A percentile compares a stretch with the other conserved stretches of the same genome.
Conservation (phyloP, 1,284 basidiomycete species). For the Cryptococcus sp. region DNA sequence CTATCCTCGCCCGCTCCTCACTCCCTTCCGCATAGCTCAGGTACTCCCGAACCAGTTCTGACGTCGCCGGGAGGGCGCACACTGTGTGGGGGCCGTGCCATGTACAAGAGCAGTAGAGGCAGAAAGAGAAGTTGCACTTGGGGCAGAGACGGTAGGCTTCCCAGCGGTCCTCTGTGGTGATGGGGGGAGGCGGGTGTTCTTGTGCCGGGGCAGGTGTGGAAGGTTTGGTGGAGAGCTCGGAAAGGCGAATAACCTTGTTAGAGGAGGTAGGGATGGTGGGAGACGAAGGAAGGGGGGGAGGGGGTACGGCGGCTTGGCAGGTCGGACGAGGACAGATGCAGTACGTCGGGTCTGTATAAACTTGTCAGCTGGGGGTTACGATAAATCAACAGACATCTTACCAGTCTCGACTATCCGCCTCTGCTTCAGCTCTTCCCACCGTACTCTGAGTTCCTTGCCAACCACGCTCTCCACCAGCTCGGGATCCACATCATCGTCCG, state of each 20-base stretch:
- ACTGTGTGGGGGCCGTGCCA: constrained; percentile 48
- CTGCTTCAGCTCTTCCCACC: constrained; percentile 40
- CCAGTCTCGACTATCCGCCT: constrained; percentile 42
- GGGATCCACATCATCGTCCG: constrained; percentile 55
- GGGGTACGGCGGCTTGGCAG: constrained; percentile 48
- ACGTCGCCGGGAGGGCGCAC: constrained; percentile 39
- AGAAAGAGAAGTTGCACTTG: constrained; percentile 38
- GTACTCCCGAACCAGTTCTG: constrained; percentile 38
- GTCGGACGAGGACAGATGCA: constrained; percentile 43
- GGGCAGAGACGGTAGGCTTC: constrained; percentile 38
- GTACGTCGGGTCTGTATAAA: constrained; percentile 36
- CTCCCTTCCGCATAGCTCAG: constrained; percentile 34
- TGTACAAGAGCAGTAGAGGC: constrained; percentile 39
- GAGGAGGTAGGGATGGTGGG: constrained; percentile 1
- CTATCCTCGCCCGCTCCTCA: constrained; percentile 28
- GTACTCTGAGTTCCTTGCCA: constrained; percentile 28
- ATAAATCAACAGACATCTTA: constrained; percentile 11
- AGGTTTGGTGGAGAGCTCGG: constrained; percentile 20
- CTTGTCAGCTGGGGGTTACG: not conserved
- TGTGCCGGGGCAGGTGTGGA: not conserved
- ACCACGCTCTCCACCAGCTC: constrained; percentile 59
- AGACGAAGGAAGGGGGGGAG: constrained; percentile 14
- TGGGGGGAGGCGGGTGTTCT: not conserved
- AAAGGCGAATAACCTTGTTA: constrained; percentile 26
- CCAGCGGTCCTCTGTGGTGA: constrained; percentile 35